A percentile compares a stretch with the other conserved stretches of the same genome.
phyloP scores from a whole-genome alignment of 2,329 filamentous ascomycete species.

The Geosmithia morbida region DNA sequence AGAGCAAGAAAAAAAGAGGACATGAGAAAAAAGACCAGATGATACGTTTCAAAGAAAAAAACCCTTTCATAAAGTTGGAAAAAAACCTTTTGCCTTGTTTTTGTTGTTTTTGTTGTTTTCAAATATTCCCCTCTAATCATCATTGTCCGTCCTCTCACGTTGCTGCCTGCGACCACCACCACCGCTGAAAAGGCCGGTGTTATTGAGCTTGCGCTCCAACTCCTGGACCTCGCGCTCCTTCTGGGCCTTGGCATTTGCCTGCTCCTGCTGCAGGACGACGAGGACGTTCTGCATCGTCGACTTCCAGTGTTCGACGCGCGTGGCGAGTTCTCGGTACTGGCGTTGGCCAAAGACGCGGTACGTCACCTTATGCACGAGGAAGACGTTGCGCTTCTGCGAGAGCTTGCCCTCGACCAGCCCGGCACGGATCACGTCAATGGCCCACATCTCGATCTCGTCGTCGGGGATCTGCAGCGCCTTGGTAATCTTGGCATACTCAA shows the following conservation, averaged over 20 bases:
- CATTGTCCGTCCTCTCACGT: constrained; percentile 38
- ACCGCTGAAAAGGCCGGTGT: constrained; percentile 17
- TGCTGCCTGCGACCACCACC: constrained; percentile 11
- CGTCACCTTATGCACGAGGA: constrained; percentile 89
- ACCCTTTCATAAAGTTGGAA: background rate
- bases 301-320: constrained; percentile 83
- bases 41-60: too few relatives aligned
- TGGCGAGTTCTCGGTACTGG: constrained; percentile 93
- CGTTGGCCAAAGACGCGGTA: constrained; percentile 96
- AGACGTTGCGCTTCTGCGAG: constrained; percentile 81
- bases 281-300: constrained; percentile 67
- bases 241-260: constrained; percentile 62
- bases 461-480: constrained; percentile 69
- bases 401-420: constrained; percentile 94
- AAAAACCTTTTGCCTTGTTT: background rate
- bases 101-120: background rate
- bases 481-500: constrained; percentile 76
- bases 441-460: constrained; percentile 93
- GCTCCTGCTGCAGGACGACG: constrained; percentile 63
- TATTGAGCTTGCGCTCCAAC: constrained; percentile 50
- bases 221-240: constrained; percentile 66
- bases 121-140: constrained; percentile 25
- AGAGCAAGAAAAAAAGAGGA: background rate
- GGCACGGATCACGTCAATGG: constrained; percentile 93
- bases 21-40: background rate